Evolutionary conservation across 495 filamentous ascomycete species (phyloP).

Genomic region (Stereocaulon alpinum): DNA sequence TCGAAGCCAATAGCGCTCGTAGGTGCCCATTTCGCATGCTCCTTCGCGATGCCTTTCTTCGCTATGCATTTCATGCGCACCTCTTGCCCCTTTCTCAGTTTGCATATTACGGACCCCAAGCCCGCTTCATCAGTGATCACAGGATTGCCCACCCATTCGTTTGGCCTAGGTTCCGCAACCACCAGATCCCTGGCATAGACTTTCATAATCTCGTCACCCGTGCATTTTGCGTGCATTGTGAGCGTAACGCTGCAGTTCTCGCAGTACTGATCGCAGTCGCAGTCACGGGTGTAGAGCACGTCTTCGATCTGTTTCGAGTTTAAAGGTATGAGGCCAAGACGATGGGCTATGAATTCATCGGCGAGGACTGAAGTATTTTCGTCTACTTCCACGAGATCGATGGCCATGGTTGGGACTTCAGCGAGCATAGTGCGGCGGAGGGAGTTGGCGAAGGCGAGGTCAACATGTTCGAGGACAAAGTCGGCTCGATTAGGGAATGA

Average conservation of each 20-base stretch:
- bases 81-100: slow-evolving; percentile 80
- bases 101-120: slow-evolving; percentile 73
- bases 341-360: slow-evolving; percentile 91
- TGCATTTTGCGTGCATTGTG: slow-evolving; percentile 72
- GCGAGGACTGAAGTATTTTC: slow-evolving; percentile 87
- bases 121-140: slow-evolving; percentile 74
- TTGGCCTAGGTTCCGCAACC: slow-evolving; percentile 47
- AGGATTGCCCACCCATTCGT: slow-evolving; percentile 72
- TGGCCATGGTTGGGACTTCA: slow-evolving; percentile 90
- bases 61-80: slow-evolving; percentile 82
- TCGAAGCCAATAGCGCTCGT: slow-evolving; percentile 89
- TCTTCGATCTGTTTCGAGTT: slow-evolving; percentile 75
- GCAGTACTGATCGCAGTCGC: slow-evolving; percentile 90
- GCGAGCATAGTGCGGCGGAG: slow-evolving; percentile 85
- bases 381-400: slow-evolving; percentile 89
- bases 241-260: slow-evolving; percentile 79
- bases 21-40: slow-evolving; percentile 96
- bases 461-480: slow-evolving; percentile 69
- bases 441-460: slow-evolving; percentile 87
- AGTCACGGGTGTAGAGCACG: slow-evolving; percentile 84
- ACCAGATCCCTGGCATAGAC: slow-evolving; percentile 83
- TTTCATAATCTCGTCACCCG: slow-evolving; percentile 69
- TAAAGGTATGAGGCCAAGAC: slow-evolving; percentile 83
- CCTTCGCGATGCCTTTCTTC: slow-evolving; percentile 97
- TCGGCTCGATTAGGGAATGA: slow-evolving; percentile 61